Evolutionary conservation across 495 filamentous ascomycete species (phyloP), one percentile per base, ranked within the genome.

Genomic region (Darksidea phi): DNA sequence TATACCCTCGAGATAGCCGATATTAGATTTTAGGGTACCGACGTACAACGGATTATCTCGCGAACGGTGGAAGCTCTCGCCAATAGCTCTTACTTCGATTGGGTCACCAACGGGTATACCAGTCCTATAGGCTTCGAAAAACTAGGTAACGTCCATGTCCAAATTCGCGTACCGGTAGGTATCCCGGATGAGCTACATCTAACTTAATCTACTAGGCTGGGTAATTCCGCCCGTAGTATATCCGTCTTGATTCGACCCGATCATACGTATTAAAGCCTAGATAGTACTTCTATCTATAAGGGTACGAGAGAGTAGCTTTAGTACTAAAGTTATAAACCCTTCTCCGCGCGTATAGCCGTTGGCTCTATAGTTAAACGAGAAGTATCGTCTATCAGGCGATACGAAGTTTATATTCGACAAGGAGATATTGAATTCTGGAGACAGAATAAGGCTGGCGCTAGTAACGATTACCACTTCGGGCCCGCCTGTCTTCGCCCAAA

Each of bases 51-150:
- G 68, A 3, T 69, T n/a, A n/a, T n/a, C n/a, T n/a, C n/a, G n/a
- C n/a, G n/a, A n/a, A n/a, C n/a, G n/a, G n/a, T n/a, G n/a, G n/a
- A n/a, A n/a, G n/a, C n/a, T n/a, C n/a, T n/a, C n/a, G n/a, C n/a
- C 75, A 50, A 85, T 82, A 1, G 84, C 84, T 2, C 69, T 75
- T 0, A 78, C 73, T 63, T 90, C 86, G 0, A 83, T 76, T 0
- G 83, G 85, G 64, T 90, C 86, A 1, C 63, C 63, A 6, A 62
- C 46, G 21, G 42, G 23, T 0, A 57, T 66, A 0, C 75, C 77
- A 0, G 77, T 78, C 17, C 61, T 57, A 57, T 66, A 57, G 0
- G 50, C 52, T 47, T 66, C 63, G 25, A 66, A 38, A 47, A 48
- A 66, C 10, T 20, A 8, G 0, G 63, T 66, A 0, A 32, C 1